Percentiles rank a stretch among this genome's conserved stretches.
phyloP scores from a whole-genome alignment of 768 basidiomycete genomes.

The Lactifluus piperatus region DNA sequence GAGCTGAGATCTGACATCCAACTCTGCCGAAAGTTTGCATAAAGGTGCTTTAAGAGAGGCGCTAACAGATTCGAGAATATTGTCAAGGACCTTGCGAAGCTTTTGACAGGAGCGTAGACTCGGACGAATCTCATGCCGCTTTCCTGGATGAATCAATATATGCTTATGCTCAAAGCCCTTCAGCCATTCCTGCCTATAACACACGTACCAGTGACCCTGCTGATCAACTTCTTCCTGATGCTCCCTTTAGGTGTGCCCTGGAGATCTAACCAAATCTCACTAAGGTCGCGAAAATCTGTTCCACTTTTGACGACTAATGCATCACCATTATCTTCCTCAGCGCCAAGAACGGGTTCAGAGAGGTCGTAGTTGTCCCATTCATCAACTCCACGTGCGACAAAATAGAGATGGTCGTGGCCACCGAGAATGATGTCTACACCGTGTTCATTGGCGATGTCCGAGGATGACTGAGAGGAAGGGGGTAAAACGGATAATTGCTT shows the following conservation, averaged over 20 bases:
- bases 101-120: slow-evolving; percentile 35
- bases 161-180: not conserved
- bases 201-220: slow-evolving; percentile 45
- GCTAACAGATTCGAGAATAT: slow-evolving; percentile 59
- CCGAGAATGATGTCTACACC: slow-evolving; percentile 81
- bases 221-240: slow-evolving; percentile 57
- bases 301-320: slow-evolving; percentile 78
- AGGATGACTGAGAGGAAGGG: slow-evolving; percentile 39
- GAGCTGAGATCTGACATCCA: slow-evolving; percentile 68
- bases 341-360: slow-evolving; percentile 45
- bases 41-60: slow-evolving; percentile 65
- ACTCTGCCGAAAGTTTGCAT: slow-evolving; percentile 54
- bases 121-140: slow-evolving; percentile 54
- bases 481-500: slow-evolving; percentile 55
- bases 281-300: slow-evolving; percentile 82
- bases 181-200: not conserved
- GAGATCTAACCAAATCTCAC: slow-evolving; percentile 61
- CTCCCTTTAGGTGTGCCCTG: slow-evolving; percentile 50
- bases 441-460: slow-evolving; percentile 43
- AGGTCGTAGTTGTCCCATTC: slow-evolving; percentile 61
- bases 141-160: slow-evolving; percentile 37
- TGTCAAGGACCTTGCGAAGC: slow-evolving; percentile 51
- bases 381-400: slow-evolving; percentile 53
- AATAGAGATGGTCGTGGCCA: slow-evolving; percentile 86
- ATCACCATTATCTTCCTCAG: slow-evolving; percentile 64